phyloP scores from a whole-genome alignment of 2,329 filamentous ascomycete genomes.

The Pseudopyricularia javanii region DNA sequence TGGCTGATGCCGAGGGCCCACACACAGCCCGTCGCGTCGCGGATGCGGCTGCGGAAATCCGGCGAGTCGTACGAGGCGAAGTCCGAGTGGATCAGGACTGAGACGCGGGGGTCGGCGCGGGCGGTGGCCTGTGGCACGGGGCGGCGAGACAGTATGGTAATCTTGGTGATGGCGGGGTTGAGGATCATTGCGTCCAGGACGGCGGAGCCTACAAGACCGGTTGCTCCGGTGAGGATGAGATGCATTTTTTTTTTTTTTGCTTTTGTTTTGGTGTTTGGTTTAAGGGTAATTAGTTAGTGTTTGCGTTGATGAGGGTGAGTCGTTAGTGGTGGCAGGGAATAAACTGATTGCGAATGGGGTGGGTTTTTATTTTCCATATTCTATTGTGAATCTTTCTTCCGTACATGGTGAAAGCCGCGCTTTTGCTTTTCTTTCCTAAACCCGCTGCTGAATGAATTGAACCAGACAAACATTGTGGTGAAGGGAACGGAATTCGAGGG shows the following conservation, averaged over 20 bases:
- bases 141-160: slow-evolving; percentile 56
- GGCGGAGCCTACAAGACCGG: slow-evolving; percentile 50
- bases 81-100: slow-evolving; percentile 57
- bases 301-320: no score
- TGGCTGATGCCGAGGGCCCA: slow-evolving; percentile 63
- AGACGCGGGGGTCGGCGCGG: slow-evolving; percentile 42
- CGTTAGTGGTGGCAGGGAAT: no score
- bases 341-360: no score
- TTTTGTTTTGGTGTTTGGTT: background rate
- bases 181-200: slow-evolving; percentile 51
- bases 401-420: no score
- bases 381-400: no score
- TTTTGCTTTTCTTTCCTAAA: no score
- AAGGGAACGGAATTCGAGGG: no score
- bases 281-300: no score
- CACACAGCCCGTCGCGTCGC: slow-evolving; percentile 54
- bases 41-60: slow-evolving; percentile 43
- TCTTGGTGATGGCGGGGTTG: slow-evolving; percentile 42
- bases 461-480: no score
- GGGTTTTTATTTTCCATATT: no score
- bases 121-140: slow-evolving; percentile 51
- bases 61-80: slow-evolving; percentile 45
- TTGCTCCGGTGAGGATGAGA: slow-evolving; percentile 57
- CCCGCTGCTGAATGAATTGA: no score
- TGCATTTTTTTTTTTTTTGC: slow-evolving; percentile 31